These are phyloP conservation scores for Citrus inodora DNA, from an alignment of 345 rosid species.

Conservation along the genomic window DNA sequence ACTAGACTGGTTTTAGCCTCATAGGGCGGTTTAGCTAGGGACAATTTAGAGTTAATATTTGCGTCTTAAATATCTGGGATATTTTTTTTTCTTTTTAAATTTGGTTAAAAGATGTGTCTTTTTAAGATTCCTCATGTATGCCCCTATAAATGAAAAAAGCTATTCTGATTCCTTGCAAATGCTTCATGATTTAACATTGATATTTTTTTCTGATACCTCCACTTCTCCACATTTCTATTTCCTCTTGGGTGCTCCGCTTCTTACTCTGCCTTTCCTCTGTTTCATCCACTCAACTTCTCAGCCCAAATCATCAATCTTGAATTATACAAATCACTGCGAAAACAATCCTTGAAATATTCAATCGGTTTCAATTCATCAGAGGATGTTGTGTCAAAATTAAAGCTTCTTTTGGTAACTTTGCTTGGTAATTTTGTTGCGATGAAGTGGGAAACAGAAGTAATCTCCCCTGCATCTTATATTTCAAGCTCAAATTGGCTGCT, in stretches of 20 bases:
- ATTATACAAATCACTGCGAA: background rate
- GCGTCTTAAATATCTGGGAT: background rate
- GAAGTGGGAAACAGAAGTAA: slow-evolving; percentile 71
- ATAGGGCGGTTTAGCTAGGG: slow-evolving; percentile 17
- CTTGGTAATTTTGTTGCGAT: slow-evolving; percentile 19
- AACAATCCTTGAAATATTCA: background rate
- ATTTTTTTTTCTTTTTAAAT: background rate
- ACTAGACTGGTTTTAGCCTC: slow-evolving; percentile 3
- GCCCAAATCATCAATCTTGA: background rate
- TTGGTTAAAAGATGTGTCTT: slow-evolving; percentile 34
- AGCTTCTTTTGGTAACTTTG: background rate
- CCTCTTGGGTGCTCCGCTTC: slow-evolving; percentile 11
- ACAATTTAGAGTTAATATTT: background rate
- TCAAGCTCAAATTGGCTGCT: slow-evolving; percentile 49
- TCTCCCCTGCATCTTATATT: slow-evolving; percentile 44
- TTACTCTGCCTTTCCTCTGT: slow-evolving; percentile 13
- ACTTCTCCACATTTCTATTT: slow-evolving; percentile 21
- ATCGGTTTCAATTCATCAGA: background rate
- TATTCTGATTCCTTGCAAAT: slow-evolving; percentile 61
- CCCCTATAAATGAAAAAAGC: slow-evolving; percentile 26
- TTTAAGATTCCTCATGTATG: slow-evolving; percentile 52
- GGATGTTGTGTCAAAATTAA: background rate
- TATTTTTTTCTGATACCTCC: slow-evolving; percentile 33
- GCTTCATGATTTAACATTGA: slow-evolving; percentile 49
- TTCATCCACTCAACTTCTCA: slow-evolving; percentile 1